Evolutionary conservation across 805 yeast species (phyloP).

Genomic region (Wickerhamiella sergipiensis): DNA sequence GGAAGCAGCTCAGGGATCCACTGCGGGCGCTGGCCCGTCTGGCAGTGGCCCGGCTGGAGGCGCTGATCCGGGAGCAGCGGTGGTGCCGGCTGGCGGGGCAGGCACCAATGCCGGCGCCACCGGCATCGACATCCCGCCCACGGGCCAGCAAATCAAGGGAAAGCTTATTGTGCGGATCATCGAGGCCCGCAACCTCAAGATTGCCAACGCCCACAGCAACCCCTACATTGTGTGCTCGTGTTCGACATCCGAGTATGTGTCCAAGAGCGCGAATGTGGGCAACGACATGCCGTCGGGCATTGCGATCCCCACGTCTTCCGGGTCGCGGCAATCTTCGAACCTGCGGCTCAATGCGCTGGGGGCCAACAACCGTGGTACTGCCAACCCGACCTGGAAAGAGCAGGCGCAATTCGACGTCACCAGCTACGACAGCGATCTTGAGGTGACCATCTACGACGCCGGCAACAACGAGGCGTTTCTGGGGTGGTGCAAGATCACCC

Average conservation of each 20-base stretch:
- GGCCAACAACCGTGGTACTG: constrained; percentile 11
- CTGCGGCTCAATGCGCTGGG: constrained; percentile 1
- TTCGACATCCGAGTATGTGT: constrained; percentile 81
- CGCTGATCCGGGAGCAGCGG: background rate
- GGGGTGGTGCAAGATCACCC: constrained; percentile 53
- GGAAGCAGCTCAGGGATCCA: background rate
- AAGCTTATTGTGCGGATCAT: constrained; percentile 67
- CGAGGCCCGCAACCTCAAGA: constrained; percentile 54
- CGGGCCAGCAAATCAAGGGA: constrained; percentile 31
- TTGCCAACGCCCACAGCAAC: constrained; percentile 21
- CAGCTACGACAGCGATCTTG: constrained; percentile 65
- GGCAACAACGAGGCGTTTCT: constrained; percentile 67
- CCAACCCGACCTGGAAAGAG: constrained; percentile 82
- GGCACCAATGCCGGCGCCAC: background rate
- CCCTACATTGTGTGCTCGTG: constrained; percentile 75
- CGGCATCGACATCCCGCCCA: constrained; percentile 10
- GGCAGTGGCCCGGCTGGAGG: background rate
- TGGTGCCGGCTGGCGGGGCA: background rate
- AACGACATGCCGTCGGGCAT: constrained; percentile 18
- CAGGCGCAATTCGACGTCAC: constrained; percentile 87
- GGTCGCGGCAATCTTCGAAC: constrained; percentile 2
- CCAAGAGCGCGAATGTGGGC: constrained; percentile 27
- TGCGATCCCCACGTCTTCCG: constrained; percentile 23
- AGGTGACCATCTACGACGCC: constrained; percentile 83
- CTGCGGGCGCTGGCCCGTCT: background rate